Evolutionary conservation across 768 basidiomycete species (phyloP), one percentile per base, ranked within the genome.

Genomic region (Termitomyces heimii): DNA sequence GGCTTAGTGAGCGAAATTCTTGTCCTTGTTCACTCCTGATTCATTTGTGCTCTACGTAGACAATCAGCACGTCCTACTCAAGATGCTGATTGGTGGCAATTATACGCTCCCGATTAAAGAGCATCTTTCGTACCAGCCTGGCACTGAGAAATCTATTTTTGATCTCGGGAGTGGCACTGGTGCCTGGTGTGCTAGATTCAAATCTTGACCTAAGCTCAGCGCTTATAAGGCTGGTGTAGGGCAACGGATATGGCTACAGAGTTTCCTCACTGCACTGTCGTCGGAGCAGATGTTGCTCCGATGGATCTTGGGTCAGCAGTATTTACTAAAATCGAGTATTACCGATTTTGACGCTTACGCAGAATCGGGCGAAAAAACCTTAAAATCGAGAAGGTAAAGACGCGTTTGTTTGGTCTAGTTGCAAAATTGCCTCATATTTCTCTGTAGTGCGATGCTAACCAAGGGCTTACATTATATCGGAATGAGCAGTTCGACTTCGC

Each of bases 221-320:
- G 3, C 20, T 45, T 18, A 45, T 14, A 16, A 8, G 8, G 8
- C n/a, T 39, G n/a, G 8, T 29, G 26, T 31, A 57, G 56, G 56
- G 56, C 51, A n/a, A 57, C 29, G 26, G 56, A 57, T 26, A 57
- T 57, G 56, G 56, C 56, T 12, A 46, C 50, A 7, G 56, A 57
- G 10, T 57, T 57, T 35, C 51, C 56, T 45, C 56, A 57, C 24
- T 57, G 56, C 29, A 53, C 32, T 22, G 56, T 57, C n/a, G 40
- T 57, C 14, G 56, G 56, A 28, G 56, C 56, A 10, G 56, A 57
- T 53, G 43, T 57, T 28, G 56, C 56, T 14, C 56, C 56, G 28
- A 57, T 57, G 56, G 56, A 57, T 28, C 10, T 57, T 14, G 56
- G 56, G 56, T 57, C 28, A 28, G 56, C 12, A 40, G 16, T 40